A percentile compares a stretch with the other conserved stretches of the same genome.
phyloP scores from a whole-genome alignment of 106 monocot species.

The Amphibolis antarctica region DNA sequence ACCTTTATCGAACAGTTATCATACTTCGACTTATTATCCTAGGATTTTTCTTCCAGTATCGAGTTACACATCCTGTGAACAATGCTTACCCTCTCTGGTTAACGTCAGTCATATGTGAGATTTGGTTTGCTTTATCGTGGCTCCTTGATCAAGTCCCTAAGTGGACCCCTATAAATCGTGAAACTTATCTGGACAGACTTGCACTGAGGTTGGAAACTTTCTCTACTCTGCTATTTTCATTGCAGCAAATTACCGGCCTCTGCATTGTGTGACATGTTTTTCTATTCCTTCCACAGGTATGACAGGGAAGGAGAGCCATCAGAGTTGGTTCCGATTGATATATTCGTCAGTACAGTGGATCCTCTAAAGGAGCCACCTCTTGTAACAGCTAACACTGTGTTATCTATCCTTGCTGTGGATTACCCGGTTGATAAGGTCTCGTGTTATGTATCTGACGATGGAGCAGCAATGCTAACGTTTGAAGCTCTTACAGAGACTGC shows the following conservation, averaged over 20 bases:
- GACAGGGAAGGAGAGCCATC: constrained; percentile 81
- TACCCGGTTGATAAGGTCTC: constrained; percentile 82
- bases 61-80: constrained; percentile 59
- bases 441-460: constrained; percentile 91
- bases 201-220: constrained; percentile 37
- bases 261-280: not conserved
- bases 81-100: constrained; percentile 78
- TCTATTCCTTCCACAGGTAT: constrained; percentile 30
- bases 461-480: constrained; percentile 81
- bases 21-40: constrained; percentile 71
- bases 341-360: constrained; percentile 89
- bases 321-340: constrained; percentile 56
- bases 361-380: constrained; percentile 84
- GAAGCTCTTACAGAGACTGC: constrained; percentile 69
- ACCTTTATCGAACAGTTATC: constrained; percentile 65
- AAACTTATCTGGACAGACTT: constrained; percentile 79
- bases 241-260: not conserved
- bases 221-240: not conserved
- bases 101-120: constrained; percentile 82
- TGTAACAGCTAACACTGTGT: constrained; percentile 76
- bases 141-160: constrained; percentile 87
- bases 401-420: constrained; percentile 75
- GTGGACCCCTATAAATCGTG: constrained; percentile 75
- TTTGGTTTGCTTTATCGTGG: constrained; percentile 91
- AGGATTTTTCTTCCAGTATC: constrained; percentile 81